Base-by-base conservation (phyloP, 2,329 filamentous ascomycete species). In the Ophiostoma himal-ulmi region DNA sequence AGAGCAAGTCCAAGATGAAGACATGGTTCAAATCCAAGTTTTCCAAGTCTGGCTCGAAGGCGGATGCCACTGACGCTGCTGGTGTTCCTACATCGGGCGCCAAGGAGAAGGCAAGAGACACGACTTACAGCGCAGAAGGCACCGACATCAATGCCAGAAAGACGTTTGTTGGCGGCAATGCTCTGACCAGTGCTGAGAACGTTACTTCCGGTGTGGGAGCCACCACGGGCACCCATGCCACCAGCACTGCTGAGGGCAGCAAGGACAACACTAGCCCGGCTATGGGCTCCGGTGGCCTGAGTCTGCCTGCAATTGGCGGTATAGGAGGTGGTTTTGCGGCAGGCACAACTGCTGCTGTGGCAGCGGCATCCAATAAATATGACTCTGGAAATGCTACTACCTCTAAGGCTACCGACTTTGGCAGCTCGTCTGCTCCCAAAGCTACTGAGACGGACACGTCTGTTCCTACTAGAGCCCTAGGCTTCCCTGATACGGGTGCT, bases 11-110 rank as follows among this genome's bases (percentile, higher is more conserved):
- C 36, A 79, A 78, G 65, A 77, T 82, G 37, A 81, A 78, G 71
- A 78, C 76, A 57, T 84, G 83, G 83, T 75, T 84, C 17, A 81
- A 80, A 74, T 79, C 76, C 11, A 81, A 78, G 54, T 80, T 84
- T 70, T 71, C 76, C 3, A 78, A 79, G 7, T 75, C 76, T 0
- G 75, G 77, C 0, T 73, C 77, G 10, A 76, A 74, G 70, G 77
- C 78, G 1, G 74, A 76, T 3, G 73, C 74, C 1, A 71, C 73
- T 11, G 62, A 22, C 10, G 17, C 62, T 10, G 62, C 10, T 20
- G 36, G 34, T 41, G 8, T 13, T 26, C 37, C 37, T 26, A n/a
- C 65, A n/a, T 34, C 54, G 5, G 36, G 11, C 8, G 22, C 22
- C 36, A 22, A 44, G n/a, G 4, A 7, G 20, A 34, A 30, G 22